Base-by-base conservation (phyloP, 2,329 filamentous ascomycete genomes). In the Lachnellula occidentalis region DNA sequence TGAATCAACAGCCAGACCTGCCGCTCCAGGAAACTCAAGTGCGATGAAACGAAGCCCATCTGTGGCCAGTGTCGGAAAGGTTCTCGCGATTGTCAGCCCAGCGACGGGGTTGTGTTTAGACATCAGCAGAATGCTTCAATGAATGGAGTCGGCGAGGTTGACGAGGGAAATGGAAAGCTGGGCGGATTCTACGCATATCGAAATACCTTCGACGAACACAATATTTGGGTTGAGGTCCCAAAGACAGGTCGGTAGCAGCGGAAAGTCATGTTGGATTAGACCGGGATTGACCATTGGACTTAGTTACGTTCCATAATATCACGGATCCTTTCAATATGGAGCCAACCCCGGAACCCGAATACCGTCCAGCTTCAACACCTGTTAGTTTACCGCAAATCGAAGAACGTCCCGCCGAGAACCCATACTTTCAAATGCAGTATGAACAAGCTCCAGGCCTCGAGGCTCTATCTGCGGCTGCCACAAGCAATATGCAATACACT, bases 81-180 rank as follows among this genome's bases (percentile, higher is more conserved):
- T 5, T 77, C 76, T 47, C 75, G 82, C 61, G 76, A 82, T 68
- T 86, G 82, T 68, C 72, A 80, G 45, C 79, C 79, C 22, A 82
- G 79, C 64, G 80, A 81, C 58, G 82, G 81, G 50, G 78, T 86
- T 61, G 80, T 85, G 45, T 87, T 86, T 64, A 79, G 83, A 53
- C 83, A 87, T 68, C 82, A 86, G 64, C 83, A 86, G 69, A 86
- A 86, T 76, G 82, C 82, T 31, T 85, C 81, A 19, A 83, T 86
- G 81, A 86, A 85, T 56, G 76, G 78, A 48, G 65, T 68, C 37
- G 70, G 71, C 14, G 72, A 73, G 45, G 57, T 34, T 31, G 70
- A 70, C 4, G 72, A 75, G 14, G 61, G 65, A 11, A 66, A 67
- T 55, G 69, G 65, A 14, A 68, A 70, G 43, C 69, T 85, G 57